Percentiles rank a stretch among this genome's conserved stretches.
Conservation (phyloP, 2,329 filamentous ascomycete species). For the Fusarium dimerum region DNA sequence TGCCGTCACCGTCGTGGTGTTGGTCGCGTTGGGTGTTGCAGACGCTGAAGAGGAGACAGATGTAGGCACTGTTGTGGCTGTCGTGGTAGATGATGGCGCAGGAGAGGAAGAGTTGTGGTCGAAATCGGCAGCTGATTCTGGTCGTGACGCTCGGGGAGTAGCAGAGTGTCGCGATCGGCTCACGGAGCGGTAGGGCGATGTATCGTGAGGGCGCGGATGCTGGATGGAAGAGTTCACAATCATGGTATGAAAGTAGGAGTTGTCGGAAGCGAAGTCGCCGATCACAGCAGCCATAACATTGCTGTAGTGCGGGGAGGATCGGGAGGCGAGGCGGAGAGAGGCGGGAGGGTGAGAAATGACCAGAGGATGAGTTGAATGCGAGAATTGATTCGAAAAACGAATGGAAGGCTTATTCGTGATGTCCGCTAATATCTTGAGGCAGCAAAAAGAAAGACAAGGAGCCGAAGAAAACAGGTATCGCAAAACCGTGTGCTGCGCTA, state of each 20-base stretch:
- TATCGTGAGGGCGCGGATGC: constrained; percentile 46
- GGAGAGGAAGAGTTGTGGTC: constrained; percentile 19
- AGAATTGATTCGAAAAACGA: no score
- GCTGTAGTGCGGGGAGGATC: constrained; percentile 16
- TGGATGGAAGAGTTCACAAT: constrained; percentile 56
- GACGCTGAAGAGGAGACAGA: constrained; percentile 16
- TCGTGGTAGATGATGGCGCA: constrained; percentile 5
- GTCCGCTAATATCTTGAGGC: no score
- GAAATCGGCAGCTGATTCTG: constrained; percentile 21
- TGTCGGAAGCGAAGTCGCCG: constrained; percentile 73
- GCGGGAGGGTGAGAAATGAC: background rate
- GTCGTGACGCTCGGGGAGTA: constrained; percentile 31
- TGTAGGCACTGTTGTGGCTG: background rate
- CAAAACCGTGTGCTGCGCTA: background rate
- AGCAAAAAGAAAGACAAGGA: no score
- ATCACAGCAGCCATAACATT: constrained; percentile 65
- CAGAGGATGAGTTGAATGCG: no score
- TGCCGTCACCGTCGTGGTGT: no score
- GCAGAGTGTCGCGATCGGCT: constrained; percentile 33
- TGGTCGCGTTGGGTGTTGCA: no score
- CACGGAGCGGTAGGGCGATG: constrained; percentile 31
- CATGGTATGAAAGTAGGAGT: constrained; percentile 70
- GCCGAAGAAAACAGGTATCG: no score
- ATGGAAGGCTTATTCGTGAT: no score
- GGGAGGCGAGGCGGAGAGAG: constrained; percentile 1